A percentile compares a stretch with the other conserved stretches of the same genome.
Evolutionary conservation across 495 filamentous ascomycete species (phyloP).

Genomic region (Podospora pseudopauciseta): DNA sequence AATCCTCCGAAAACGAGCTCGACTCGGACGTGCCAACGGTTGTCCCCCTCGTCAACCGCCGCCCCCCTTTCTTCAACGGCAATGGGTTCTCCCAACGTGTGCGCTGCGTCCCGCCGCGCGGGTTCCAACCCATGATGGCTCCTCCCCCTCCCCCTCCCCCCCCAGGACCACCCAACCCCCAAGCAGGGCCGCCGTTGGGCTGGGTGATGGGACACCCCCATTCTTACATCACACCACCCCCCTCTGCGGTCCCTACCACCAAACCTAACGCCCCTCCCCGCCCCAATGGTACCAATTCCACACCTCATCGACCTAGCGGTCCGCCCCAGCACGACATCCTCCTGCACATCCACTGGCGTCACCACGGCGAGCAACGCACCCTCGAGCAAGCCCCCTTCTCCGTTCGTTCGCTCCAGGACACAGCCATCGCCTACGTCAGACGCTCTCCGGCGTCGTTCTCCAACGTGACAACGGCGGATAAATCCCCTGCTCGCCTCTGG

Average conservation of each 20-base stretch:
- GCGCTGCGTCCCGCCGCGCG: neutral
- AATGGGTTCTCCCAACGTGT: conserved; percentile 1
- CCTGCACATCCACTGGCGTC: conserved; percentile 32
- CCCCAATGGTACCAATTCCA: neutral
- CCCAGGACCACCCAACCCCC: neutral
- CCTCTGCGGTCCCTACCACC: neutral
- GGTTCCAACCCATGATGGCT: neutral
- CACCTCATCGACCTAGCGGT: neutral
- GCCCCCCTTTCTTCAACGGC: conserved; percentile 6
- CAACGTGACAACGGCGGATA: conserved; percentile 5
- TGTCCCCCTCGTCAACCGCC: neutral
- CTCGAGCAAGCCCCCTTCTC: conserved; percentile 22
- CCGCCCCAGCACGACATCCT: conserved; percentile 18
- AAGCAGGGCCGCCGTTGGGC: neutral
- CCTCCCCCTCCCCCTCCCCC: conserved; percentile 11
- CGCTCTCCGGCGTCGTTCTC: neutral
- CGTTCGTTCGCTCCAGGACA: conserved; percentile 25
- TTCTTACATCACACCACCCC: neutral
- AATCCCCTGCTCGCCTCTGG: neutral
- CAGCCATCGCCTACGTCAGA: conserved; percentile 20
- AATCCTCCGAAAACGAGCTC: neutral
- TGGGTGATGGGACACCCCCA: neutral
- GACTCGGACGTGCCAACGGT: neutral
- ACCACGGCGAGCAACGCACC: conserved; percentile 30
- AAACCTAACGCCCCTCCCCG: neutral